phyloP scores from a whole-genome alignment of 2,329 filamentous ascomycete genomes.

The Fusarium sp. region DNA sequence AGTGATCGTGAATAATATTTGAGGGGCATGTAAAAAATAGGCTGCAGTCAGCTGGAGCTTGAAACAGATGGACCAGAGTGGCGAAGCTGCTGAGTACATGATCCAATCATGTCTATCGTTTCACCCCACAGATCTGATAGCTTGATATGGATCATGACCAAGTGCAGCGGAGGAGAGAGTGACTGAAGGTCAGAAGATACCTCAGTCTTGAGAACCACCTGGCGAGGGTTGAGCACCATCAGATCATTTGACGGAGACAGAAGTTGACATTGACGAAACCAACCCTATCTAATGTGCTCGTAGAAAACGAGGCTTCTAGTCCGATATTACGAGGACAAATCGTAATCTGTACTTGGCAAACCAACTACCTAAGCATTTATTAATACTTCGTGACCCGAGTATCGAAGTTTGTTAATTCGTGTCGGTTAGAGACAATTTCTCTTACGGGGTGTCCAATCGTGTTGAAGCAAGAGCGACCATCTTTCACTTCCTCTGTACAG shows the following conservation, averaged over 20 bases:
- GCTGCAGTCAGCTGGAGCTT: not conserved
- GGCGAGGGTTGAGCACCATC: too few species aligned
- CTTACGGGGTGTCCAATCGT: not conserved
- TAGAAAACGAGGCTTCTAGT: too few species aligned
- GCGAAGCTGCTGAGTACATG: not conserved
- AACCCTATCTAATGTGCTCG: too few species aligned
- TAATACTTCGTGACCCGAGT: not conserved
- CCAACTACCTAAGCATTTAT: not conserved
- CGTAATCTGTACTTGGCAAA: not conserved
- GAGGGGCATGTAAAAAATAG: not conserved
- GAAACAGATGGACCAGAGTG: not conserved
- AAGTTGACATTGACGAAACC: not conserved
- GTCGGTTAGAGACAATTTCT: accelerated
- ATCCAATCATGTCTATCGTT: not conserved
- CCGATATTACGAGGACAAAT: not conserved
- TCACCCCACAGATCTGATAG: not conserved
- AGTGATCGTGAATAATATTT: not conserved
- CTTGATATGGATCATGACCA: too few species aligned
- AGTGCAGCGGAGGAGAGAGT: too few species aligned
- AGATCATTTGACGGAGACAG: not conserved
- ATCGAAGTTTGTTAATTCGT: not conserved
- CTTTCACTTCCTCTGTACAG: not conserved
- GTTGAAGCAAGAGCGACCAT: not conserved
- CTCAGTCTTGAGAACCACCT: too few species aligned
- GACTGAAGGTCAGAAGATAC: too few species aligned